Percentiles rank a stretch among this genome's conserved stretches.
Conservation (phyloP, 768 basidiomycete species). For the Phylloporus sp. region DNA sequence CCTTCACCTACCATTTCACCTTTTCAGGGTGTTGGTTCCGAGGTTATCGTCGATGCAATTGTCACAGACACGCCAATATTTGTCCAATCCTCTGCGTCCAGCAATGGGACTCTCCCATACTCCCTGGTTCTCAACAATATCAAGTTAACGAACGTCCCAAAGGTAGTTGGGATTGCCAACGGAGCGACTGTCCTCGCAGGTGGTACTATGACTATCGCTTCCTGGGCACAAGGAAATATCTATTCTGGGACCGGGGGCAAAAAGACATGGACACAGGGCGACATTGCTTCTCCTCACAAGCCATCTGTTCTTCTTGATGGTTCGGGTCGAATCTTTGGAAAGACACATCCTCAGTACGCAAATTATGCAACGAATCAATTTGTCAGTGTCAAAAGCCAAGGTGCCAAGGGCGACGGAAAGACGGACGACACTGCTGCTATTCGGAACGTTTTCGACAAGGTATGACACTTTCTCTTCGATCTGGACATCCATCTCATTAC, state of each 20-base stretch:
- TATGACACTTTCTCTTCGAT: conserved; percentile 9
- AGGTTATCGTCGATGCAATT: conserved; percentile 43
- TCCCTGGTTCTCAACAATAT: conserved; percentile 37
- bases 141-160: conserved; percentile 31
- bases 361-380: conserved; percentile 57
- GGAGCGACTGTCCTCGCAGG: conserved; percentile 35
- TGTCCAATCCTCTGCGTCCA: conserved; percentile 34
- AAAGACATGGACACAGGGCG: conserved; percentile 48
- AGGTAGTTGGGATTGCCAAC: conserved; percentile 31
- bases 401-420: conserved; percentile 69
- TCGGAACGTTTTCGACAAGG: conserved; percentile 53
- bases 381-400: conserved; percentile 65
- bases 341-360: conserved; percentile 62
- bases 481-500: background rate
- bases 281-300: conserved; percentile 46
- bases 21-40: conserved; percentile 38
- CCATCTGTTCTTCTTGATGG: conserved; percentile 52
- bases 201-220: conserved; percentile 36
- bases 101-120: conserved; percentile 28
- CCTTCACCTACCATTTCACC: background rate
- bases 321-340: conserved; percentile 58
- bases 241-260: conserved; percentile 50
- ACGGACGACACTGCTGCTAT: conserved; percentile 75
- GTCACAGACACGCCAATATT: conserved; percentile 43
- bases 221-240: conserved; percentile 76